These are phyloP conservation scores for Haberlea rhodopensis DNA, from an alignment of 257 asterid genomes.

Conservation along the genomic window DNA sequence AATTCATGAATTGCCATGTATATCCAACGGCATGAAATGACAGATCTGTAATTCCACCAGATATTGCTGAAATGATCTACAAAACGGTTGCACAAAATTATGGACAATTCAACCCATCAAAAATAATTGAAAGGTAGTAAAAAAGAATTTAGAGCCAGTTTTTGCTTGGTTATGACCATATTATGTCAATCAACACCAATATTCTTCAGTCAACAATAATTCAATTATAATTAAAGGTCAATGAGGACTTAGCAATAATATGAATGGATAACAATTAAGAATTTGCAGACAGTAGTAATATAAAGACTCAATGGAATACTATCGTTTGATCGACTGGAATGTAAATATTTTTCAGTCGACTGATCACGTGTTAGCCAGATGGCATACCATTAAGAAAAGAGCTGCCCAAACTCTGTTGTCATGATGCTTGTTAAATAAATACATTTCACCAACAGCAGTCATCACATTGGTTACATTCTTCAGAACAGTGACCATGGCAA, in stretches of 20 bases:
- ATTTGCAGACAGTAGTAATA: neutral
- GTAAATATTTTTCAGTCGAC: neutral
- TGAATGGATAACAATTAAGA: neutral
- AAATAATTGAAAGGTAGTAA: neutral
- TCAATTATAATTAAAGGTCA: neutral
- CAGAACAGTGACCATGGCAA: slow-evolving; percentile 98
- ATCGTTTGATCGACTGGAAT: neutral
- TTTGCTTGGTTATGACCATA: neutral
- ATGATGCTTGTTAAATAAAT: slow-evolving; percentile 84
- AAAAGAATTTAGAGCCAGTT: neutral
- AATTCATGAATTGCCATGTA: slow-evolving; percentile 89
- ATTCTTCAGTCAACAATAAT: neutral
- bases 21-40: slow-evolving; percentile 83
- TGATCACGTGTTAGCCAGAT: neutral
- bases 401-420: slow-evolving; percentile 95
- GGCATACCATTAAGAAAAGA: slow-evolving; percentile 87
- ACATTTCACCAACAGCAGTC: slow-evolving; percentile 97
- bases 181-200: neutral
- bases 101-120: slow-evolving; percentile 15
- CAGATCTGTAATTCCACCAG: slow-evolving; percentile 93
- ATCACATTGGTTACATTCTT: slow-evolving; percentile 96
- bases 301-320: neutral
- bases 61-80: slow-evolving; percentile 95
- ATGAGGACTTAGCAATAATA: neutral
- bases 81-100: slow-evolving; percentile 23